Evolutionary conservation across 257 asterid species (phyloP).

Genomic region (Gentiana dahurica): DNA sequence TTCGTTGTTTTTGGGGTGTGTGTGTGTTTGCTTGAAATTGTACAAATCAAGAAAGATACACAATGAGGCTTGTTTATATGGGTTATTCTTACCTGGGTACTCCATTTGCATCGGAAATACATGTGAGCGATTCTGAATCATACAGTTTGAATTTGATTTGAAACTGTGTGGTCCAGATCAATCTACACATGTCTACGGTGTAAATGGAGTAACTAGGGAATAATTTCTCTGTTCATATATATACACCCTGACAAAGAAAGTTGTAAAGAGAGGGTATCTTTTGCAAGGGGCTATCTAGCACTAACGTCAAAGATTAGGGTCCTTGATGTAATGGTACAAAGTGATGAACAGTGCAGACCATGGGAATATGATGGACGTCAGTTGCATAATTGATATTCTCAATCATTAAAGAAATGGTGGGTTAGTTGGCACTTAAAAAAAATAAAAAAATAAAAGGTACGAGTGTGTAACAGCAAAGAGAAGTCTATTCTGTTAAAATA

Average conservation of each 20-base stretch:
- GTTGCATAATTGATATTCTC: conserved; percentile 28
- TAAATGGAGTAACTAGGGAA: too few relatives aligned
- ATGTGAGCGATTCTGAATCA: too few relatives aligned
- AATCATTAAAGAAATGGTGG: conserved; percentile 30
- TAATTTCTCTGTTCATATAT: not conserved
- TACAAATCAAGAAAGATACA: conserved; percentile 16
- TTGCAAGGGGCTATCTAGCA: conserved; percentile 9
- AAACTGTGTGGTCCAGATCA: too few relatives aligned
- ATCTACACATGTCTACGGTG: too few relatives aligned
- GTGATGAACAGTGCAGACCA: conserved; percentile 20
- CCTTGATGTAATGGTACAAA: conserved; percentile 21
- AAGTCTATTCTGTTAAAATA: conserved; percentile 40
- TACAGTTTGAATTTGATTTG: too few relatives aligned
- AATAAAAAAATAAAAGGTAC: conserved; percentile 4
- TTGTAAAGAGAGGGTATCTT: conserved; percentile 11
- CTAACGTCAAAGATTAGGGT: conserved; percentile 6
- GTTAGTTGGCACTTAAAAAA: conserved; percentile 54
- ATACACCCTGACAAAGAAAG: conserved; percentile 6
- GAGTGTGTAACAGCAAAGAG: conserved; percentile 86
- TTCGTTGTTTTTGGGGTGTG: too few relatives aligned
- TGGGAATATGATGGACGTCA: conserved; percentile 20
- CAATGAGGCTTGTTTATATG: not conserved
- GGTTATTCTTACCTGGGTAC: too few relatives aligned
- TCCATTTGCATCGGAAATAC: too few relatives aligned
- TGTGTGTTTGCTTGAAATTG: not conserved